phyloP scores from a whole-genome alignment of 495 filamentous ascomycete species.

The Aspergillus saccharolyticus region DNA sequence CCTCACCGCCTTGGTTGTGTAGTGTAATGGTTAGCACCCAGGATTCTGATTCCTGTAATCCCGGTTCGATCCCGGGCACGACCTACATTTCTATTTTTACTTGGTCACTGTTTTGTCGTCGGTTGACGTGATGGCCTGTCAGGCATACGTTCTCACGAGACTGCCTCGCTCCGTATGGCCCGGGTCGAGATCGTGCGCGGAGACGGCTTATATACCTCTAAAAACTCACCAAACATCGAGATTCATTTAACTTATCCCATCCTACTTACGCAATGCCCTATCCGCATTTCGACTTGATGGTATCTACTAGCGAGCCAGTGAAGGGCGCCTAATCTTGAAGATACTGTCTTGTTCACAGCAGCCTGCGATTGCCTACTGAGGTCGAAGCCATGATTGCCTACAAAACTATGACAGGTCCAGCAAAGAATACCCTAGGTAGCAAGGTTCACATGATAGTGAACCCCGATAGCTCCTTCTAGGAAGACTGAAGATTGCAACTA shows the following conservation, averaged over 20 bases:
- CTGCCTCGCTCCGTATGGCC: no score
- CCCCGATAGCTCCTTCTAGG: slow-evolving; percentile 5
- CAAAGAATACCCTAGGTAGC: not conserved
- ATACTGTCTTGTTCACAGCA: not conserved
- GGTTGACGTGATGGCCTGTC: no score
- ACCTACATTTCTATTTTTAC: slow-evolving; percentile 21
- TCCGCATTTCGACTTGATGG: no score
- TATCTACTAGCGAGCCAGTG: no score
- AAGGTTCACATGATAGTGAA: slow-evolving; percentile 7
- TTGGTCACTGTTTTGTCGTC: no score
- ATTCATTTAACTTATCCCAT: no score
- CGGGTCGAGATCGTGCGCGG: no score
- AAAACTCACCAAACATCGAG: no score
- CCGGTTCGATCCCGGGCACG: slow-evolving; percentile 40
- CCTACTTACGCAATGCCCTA: no score
- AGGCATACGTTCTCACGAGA: no score
- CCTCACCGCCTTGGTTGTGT: slow-evolving; percentile 15
- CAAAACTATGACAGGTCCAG: not conserved
- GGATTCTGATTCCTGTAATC: slow-evolving; percentile 38
- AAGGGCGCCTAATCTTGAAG: no score
- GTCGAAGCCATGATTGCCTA: not conserved
- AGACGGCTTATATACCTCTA: no score
- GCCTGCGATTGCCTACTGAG: not conserved
- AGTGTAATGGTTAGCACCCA: slow-evolving; percentile 30
- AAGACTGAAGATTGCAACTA: slow-evolving; percentile 21